Evolutionary conservation across 495 filamentous ascomycete species (phyloP).

Genomic region (Lasiosphaeriaceae sp.): DNA sequence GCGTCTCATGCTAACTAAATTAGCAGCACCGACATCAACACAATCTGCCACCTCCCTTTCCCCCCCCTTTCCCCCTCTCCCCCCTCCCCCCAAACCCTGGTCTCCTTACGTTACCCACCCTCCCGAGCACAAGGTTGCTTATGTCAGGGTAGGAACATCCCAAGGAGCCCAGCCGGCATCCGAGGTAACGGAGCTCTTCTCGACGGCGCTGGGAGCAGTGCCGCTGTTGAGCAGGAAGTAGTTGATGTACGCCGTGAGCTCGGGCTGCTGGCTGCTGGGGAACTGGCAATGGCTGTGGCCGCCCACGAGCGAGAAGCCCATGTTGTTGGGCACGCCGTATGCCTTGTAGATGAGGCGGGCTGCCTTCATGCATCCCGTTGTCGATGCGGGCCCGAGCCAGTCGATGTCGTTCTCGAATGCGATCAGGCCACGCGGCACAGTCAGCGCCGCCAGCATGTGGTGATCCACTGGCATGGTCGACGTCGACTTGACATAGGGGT

Average conservation of each 20-base stretch:
- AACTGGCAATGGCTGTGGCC: conserved; percentile 54
- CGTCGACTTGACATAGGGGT: conserved; percentile 33
- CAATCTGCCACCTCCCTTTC: no score
- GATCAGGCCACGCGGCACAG: conserved; percentile 45
- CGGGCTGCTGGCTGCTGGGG: conserved; percentile 42
- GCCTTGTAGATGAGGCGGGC: conserved; percentile 49
- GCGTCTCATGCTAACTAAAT: no score
- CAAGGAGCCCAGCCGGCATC: conserved; percentile 40
- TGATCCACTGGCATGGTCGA: conserved; percentile 46
- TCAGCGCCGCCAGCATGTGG: conserved; percentile 47
- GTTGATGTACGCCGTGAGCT: conserved; percentile 50
- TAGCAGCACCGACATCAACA: no score
- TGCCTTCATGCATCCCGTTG: conserved; percentile 53
- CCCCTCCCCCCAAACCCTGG: no score
- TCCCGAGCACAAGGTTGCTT: conserved; percentile 8
- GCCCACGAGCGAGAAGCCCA: conserved; percentile 53
- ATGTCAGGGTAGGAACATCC: conserved; percentile 35
- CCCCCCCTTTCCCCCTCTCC: no score
- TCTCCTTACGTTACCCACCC: no score
- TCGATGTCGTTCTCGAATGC: conserved; percentile 54
- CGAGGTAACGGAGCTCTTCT: conserved; percentile 37
- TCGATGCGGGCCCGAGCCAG: conserved; percentile 50
- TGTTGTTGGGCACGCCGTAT: conserved; percentile 44
- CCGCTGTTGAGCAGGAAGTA: conserved; percentile 35
- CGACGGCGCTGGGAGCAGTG: conserved; percentile 32